These are phyloP conservation scores for Pichia inconspicua DNA, from an alignment of 1,139 yeast species.

Conservation along the genomic window DNA sequence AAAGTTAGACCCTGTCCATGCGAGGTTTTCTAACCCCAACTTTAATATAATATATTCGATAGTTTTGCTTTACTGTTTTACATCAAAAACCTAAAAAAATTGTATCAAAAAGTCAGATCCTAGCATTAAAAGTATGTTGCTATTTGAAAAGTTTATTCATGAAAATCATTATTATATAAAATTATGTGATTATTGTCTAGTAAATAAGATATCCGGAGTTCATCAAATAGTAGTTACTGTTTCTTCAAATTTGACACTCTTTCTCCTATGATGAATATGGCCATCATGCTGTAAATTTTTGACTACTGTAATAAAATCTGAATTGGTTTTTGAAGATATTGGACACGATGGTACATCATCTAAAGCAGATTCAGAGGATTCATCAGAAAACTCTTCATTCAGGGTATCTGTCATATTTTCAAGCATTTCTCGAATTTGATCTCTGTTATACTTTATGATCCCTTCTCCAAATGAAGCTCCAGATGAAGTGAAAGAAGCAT, in stretches of 20 bases:
- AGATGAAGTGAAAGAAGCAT: conserved; percentile 27
- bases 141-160: background rate
- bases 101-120: too few relatives aligned
- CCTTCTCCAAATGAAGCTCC: conserved; percentile 30
- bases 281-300: conserved; percentile 17
- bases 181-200: background rate
- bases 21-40: background rate
- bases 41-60: too few relatives aligned
- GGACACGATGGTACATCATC: conserved; percentile 6
- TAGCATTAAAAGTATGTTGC: too few relatives aligned
- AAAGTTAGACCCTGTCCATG: background rate
- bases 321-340: background rate
- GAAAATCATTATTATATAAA: background rate
- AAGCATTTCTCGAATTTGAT: conserved; percentile 27
- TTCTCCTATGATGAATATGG: conserved; percentile 16
- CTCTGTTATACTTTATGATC: conserved; percentile 26
- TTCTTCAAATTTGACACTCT: conserved; percentile 25
- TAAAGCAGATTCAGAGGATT: background rate
- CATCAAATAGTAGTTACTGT: conserved; percentile 2
- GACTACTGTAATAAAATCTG: conserved; percentile 8
- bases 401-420: conserved; percentile 16
- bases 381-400: conserved; percentile 15
- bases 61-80: too few relatives aligned
- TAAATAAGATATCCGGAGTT: too few relatives aligned
- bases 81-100: too few relatives aligned